Base-by-base conservation (phyloP, 345 rosid species). In the Jatropha curcas region DNA sequence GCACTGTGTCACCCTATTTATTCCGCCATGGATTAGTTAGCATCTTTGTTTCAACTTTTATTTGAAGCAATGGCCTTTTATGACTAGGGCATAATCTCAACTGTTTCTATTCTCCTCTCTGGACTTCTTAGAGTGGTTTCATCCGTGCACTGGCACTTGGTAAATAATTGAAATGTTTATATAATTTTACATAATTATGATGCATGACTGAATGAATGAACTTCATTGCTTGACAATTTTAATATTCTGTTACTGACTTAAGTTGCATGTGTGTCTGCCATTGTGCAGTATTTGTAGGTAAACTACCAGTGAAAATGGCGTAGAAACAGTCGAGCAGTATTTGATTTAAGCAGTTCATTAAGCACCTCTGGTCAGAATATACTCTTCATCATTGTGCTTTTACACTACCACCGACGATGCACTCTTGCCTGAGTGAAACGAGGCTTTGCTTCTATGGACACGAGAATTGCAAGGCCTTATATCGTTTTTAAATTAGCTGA, bases 391-490 rank as follows among this genome's bases (percentile, higher is more conserved):
- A 34, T n/a, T 48, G 5, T 48, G 52, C 62, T 62, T 33, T 46
- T 27, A 48, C 43, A 61, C 72, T 61, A 73, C 72, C 41, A 35
- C 65, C 61, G 25, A 52, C 22, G 31, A 34, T 34, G 35, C 61
- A 31, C 55, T 46, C 27, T 31, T 25, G 59, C 75, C 41, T 33
- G 61, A 71, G 31, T 53, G 50, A 19, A 41, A 16, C 67, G 20
- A 74, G 77, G 64, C 76, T 74, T 82, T 71, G 56, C 77, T 57
- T 59, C 65, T 27, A 53, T 2, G 28, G 35, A 60, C 55, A 63
- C 46, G 27, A 71, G 65, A 31, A 46, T 72, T 8, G 34, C 46
- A 45, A 45, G 27, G 39, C 60, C 28, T 50, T 25, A 17, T 48
- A 34, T 17, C 22, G n/a, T 31, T 27, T 51, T 27, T 27, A 70